A percentile compares a stretch with the other conserved stretches of the same genome.
Evolutionary conservation across 768 basidiomycete genomes (phyloP).

Genomic region (Xerocomus spinulosus): DNA sequence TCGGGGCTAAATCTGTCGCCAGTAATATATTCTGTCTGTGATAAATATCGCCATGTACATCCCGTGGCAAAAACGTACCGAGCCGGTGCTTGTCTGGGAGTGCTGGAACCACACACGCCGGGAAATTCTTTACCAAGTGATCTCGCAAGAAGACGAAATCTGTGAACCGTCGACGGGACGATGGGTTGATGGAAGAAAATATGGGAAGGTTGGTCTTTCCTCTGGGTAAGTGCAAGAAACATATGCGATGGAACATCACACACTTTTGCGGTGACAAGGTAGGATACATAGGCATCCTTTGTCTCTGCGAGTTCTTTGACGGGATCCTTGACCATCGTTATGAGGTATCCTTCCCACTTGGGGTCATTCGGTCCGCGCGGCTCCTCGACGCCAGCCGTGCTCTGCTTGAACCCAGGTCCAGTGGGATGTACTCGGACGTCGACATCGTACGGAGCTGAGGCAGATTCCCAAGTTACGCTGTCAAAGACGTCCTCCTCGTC

Average conservation of each 20-base stretch:
- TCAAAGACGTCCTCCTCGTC: slow-evolving; percentile 90
- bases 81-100: slow-evolving; percentile 95
- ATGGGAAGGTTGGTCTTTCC: slow-evolving; percentile 83
- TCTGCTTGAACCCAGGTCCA: slow-evolving; percentile 80
- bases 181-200: slow-evolving; percentile 72
- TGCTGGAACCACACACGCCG: slow-evolving; percentile 96
- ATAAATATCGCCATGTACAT: not conserved
- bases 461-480: slow-evolving; percentile 87
- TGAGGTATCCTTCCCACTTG: slow-evolving; percentile 87
- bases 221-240: slow-evolving; percentile 8
- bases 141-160: slow-evolving; percentile 95
- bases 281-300: slow-evolving; percentile 95
- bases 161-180: slow-evolving; percentile 85
- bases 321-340: slow-evolving; percentile 83
- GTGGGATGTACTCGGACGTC: slow-evolving; percentile 37
- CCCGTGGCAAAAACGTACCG: slow-evolving; percentile 49
- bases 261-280: slow-evolving; percentile 86
- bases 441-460: slow-evolving; percentile 52
- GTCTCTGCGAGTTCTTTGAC: slow-evolving; percentile 95
- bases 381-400: slow-evolving; percentile 64
- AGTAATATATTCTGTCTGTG: slow-evolving; percentile 81
- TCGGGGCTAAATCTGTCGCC: slow-evolving; percentile 97
- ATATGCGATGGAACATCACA: slow-evolving; percentile 14
- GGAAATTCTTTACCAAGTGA: slow-evolving; percentile 85
- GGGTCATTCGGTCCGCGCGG: slow-evolving; percentile 69